These are phyloP conservation scores for Saraca asoca DNA, from an alignment of 331 rosid species.

Conservation along the genomic window DNA sequence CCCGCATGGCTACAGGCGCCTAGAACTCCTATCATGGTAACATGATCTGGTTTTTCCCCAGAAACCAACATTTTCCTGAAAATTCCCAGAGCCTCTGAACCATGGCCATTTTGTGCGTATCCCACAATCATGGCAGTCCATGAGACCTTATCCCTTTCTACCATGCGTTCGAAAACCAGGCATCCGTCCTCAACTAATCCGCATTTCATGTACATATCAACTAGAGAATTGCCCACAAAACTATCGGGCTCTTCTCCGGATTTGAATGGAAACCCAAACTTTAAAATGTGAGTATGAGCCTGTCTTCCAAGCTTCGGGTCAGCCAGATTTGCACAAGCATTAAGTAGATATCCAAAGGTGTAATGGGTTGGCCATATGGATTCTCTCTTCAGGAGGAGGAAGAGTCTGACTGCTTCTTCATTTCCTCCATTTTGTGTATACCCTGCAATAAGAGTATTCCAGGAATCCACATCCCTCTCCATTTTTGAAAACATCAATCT, in stretches of 20 bases:
- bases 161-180: constrained; percentile 48
- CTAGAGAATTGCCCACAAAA: constrained; percentile 60
- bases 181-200: constrained; percentile 60
- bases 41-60: constrained; percentile 59
- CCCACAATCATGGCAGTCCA: constrained; percentile 69
- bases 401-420: constrained; percentile 57
- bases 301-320: constrained; percentile 59
- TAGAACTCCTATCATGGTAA: constrained; percentile 71
- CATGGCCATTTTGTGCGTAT: constrained; percentile 60
- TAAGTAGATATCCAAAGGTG: constrained; percentile 63
- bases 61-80: constrained; percentile 48
- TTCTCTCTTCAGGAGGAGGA: constrained; percentile 59
- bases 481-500: constrained; percentile 56
- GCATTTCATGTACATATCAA: constrained; percentile 69
- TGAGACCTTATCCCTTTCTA: constrained; percentile 62
- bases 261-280: constrained; percentile 52
- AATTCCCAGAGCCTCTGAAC: constrained; percentile 47
- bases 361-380: constrained; percentile 63
- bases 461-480: constrained; percentile 59
- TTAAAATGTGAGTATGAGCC: constrained; percentile 62
- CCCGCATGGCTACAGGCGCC: constrained; percentile 66
- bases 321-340: constrained; percentile 63
- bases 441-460: constrained; percentile 68
- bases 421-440: constrained; percentile 62
- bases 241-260: constrained; percentile 56